These are phyloP conservation scores for Viola odorata DNA, from an alignment of 345 rosid genomes.

Conservation along the genomic window DNA sequence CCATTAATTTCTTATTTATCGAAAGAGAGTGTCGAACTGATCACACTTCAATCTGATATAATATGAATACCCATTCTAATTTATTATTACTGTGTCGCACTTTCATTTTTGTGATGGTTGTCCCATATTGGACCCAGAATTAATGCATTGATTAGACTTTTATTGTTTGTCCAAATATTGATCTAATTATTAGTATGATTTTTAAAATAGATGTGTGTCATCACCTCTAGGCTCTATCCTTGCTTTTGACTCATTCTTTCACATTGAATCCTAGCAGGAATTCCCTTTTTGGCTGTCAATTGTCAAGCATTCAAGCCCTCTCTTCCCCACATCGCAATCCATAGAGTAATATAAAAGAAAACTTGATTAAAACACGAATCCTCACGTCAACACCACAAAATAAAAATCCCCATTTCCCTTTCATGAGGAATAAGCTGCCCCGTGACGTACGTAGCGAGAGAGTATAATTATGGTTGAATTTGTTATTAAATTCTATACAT, in stretches of 20 bases:
- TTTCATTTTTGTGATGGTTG: slow-evolving; percentile 19
- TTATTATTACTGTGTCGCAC: too few relatives aligned
- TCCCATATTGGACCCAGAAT: slow-evolving; percentile 25
- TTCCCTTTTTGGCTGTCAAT: slow-evolving; percentile 17
- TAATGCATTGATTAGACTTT: background rate
- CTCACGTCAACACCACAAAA: slow-evolving; percentile 23
- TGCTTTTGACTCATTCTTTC: slow-evolving; percentile 18
- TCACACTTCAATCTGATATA: too few relatives aligned
- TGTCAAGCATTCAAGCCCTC: slow-evolving; percentile 11
- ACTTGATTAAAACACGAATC: slow-evolving; percentile 9
- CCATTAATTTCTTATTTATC: too few relatives aligned
- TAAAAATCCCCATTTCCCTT: slow-evolving; percentile 11
- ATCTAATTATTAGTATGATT: background rate
- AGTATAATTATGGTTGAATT: background rate
- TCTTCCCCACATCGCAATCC: slow-evolving; percentile 4
- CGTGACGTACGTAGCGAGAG: slow-evolving; percentile 7
- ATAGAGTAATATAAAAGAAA: slow-evolving; percentile 3
- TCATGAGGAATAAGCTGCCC: slow-evolving; percentile 13
- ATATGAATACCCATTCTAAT: too few relatives aligned
- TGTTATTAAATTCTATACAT: background rate
- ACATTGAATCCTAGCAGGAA: slow-evolving; percentile 6
- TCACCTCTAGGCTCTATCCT: too few relatives aligned
- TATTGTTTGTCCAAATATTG: background rate
- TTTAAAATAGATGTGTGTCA: too few relatives aligned
- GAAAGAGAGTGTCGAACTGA: too few relatives aligned